A percentile compares a stretch with the other conserved stretches of the same genome.
phyloP scores from a whole-genome alignment of 768 basidiomycete genomes.

The Coprinopsis cinerea region DNA sequence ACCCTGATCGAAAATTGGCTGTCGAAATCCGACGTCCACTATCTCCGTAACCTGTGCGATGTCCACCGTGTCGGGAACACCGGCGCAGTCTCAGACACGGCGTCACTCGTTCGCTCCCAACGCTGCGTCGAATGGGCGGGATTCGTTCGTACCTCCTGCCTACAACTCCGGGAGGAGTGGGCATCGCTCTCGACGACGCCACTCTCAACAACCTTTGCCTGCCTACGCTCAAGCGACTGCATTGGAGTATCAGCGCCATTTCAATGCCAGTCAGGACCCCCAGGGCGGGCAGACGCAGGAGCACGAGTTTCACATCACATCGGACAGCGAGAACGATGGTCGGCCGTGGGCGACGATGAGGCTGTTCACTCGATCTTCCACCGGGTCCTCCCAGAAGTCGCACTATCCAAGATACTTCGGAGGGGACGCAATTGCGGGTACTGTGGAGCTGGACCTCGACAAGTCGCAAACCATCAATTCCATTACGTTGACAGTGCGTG shows the following conservation, averaged over 20 bases:
- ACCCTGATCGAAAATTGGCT: not conserved
- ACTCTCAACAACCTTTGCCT: constrained; percentile 8
- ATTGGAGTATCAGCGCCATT: not conserved
- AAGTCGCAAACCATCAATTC: constrained; percentile 14
- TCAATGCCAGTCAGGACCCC: not conserved
- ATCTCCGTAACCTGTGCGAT: not conserved
- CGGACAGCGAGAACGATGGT: not conserved
- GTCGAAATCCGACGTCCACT: not conserved
- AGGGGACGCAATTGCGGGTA: constrained; percentile 15
- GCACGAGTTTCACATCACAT: constrained; percentile 4
- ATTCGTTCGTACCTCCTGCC: not conserved
- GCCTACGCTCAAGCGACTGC: constrained; percentile 7
- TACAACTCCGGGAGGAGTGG: not conserved
- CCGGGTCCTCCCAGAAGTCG: constrained; percentile 2
- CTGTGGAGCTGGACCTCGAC: constrained; percentile 15
- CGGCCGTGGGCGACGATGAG: constrained; percentile 16
- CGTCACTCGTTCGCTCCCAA: constrained; percentile 7
- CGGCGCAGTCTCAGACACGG: not conserved
- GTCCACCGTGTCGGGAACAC: constrained; percentile 2
- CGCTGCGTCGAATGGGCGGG: not conserved
- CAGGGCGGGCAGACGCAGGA: not conserved
- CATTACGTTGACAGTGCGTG: constrained; percentile 10
- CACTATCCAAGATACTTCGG: constrained; percentile 17
- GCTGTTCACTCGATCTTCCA: constrained; percentile 13
- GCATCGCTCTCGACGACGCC: not conserved